Base-by-base conservation (phyloP, 2,329 filamentous ascomycete species). In the Boeremia lycopersici region DNA sequence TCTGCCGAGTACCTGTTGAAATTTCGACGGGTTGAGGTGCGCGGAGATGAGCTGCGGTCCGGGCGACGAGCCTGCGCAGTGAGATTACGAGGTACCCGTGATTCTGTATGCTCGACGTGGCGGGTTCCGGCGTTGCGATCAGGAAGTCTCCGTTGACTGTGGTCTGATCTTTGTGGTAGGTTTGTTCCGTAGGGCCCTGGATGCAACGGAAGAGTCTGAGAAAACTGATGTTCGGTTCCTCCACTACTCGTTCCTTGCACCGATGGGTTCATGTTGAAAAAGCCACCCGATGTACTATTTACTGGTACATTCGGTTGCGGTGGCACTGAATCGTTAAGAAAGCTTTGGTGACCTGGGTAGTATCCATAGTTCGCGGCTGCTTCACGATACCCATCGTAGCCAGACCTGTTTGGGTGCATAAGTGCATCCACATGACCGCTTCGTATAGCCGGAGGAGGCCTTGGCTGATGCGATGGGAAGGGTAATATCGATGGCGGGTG, bases 1-100 rank as follows among this genome's bases (percentile, higher is more conserved):
- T 74, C 71, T 13, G 59, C 60, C 6, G 67, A 63, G 35, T 71
- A 74, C 17, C 63, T 59, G 26, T 72, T 69, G 38, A 62, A 73
- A 56, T 55, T 70, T n/a, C 71, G 67, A 35, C 71, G 68, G 40
- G 64, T 61, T n/a, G 70, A 67, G 15, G 63, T 67, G 31, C 67
- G 64, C 5, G 67, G 70, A 43, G 68, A 71, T 6, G 59, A 53
- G 41, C 63, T 69, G 13, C 62, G 63, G 30, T 69, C 64, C 46
- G 66, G 61, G 26, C 63, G 65, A 19, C 63, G 67, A 35, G 47
- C 47, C 30, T 65, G 64, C 6, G 55, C 33, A 26, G 53, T 29
- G 28, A 55, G 35, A 19, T 56, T 58, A 19, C 57, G 40, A 13
- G 51, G 45, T 12, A 57, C 33, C 42, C 62, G 65, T 30, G 57